Evolutionary conservation across 257 asterid genomes (phyloP).

Genomic region (Datura wrightii): DNA sequence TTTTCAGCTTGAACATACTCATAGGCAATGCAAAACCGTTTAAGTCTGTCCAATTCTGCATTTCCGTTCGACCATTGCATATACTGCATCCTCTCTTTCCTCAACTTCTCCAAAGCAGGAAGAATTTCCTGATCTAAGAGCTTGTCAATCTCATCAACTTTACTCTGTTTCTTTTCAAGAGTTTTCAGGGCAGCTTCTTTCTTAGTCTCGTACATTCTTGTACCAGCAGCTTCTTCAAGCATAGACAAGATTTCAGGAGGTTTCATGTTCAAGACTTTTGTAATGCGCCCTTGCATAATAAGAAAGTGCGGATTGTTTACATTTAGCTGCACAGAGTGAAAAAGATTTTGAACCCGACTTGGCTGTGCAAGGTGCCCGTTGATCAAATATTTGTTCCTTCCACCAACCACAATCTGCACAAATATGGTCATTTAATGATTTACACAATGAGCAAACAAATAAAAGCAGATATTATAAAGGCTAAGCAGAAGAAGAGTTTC

Average conservation of each 20-base stretch:
- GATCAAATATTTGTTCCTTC: conserved; percentile 95
- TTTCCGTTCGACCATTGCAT: conserved; percentile 99
- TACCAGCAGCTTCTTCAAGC: conserved; percentile 99
- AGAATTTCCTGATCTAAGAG: conserved; percentile 98
- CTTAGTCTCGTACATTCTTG: conserved; percentile 98
- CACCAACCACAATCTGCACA: conserved; percentile 98
- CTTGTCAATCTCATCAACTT: conserved; percentile 94
- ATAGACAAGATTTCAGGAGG: conserved; percentile 97
- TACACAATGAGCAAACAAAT: background rate
- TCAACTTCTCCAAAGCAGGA: conserved; percentile 89
- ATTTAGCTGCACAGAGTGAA: conserved; percentile 97
- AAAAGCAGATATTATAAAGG: background rate
- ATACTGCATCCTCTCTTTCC: conserved; percentile 94
- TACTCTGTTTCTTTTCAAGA: conserved; percentile 96
- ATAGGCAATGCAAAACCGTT: conserved; percentile 89
- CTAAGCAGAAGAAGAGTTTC: background rate
- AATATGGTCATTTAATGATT: conserved; percentile 25
- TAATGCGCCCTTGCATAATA: conserved; percentile 99
- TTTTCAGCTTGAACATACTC: conserved; percentile 88
- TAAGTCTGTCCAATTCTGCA: conserved; percentile 90
- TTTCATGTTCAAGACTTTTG: conserved; percentile 97
- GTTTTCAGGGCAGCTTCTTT: conserved; percentile 98
- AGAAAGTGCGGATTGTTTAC: conserved; percentile 99
- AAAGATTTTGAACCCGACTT: conserved; percentile 96
- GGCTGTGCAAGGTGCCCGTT: conserved; percentile 99